Conservation (phyloP, 139 green algal genomes). For the Microglena sp. region DNA sequence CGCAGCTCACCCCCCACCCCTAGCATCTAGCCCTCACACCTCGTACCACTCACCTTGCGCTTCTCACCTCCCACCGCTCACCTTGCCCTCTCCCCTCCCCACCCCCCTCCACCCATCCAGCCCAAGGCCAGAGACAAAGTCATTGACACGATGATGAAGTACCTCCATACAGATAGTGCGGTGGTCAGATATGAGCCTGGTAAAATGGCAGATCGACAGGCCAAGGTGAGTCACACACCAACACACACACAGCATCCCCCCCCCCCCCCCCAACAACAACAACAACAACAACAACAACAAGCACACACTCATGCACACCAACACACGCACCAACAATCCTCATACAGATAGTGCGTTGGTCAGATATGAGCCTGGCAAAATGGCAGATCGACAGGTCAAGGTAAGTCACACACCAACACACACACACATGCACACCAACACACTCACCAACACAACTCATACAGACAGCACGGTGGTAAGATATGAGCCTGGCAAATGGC, state of each 20-base stretch:
- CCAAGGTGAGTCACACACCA: conserved; percentile 20
- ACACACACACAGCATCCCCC: too few relatives aligned
- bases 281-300: too few relatives aligned
- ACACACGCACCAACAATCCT: conserved; percentile 72
- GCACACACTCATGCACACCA: conserved; percentile 45
- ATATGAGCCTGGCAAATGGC: conserved; percentile 30
- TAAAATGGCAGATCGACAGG: conserved; percentile 11
- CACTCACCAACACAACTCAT: conserved; percentile 73
- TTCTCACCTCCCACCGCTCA: too few relatives aligned
- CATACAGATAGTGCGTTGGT: conserved; percentile 72
- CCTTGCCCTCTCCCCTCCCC: too few relatives aligned
- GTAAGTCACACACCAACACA: too few relatives aligned
- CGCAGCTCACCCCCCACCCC: too few relatives aligned
- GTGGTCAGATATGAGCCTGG: conserved; percentile 49
- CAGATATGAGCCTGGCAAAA: conserved; percentile 32
- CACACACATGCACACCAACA: conserved; percentile 56
- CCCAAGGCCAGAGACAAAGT: conserved; percentile 51
- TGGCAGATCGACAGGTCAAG: conserved; percentile 15
- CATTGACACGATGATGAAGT: conserved; percentile 70
- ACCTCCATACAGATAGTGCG: conserved; percentile 74
- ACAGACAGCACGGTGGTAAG: conserved; percentile 69
- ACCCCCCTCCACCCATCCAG: conserved; percentile 30
- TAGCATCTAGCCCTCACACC: too few relatives aligned
- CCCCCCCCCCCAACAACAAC: too few relatives aligned
- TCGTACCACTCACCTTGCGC: too few relatives aligned